A percentile compares a stretch with the other conserved stretches of the same genome.
Evolutionary conservation across 495 filamentous ascomycete species (phyloP).

Genomic region (Aspergillus indologenus): DNA sequence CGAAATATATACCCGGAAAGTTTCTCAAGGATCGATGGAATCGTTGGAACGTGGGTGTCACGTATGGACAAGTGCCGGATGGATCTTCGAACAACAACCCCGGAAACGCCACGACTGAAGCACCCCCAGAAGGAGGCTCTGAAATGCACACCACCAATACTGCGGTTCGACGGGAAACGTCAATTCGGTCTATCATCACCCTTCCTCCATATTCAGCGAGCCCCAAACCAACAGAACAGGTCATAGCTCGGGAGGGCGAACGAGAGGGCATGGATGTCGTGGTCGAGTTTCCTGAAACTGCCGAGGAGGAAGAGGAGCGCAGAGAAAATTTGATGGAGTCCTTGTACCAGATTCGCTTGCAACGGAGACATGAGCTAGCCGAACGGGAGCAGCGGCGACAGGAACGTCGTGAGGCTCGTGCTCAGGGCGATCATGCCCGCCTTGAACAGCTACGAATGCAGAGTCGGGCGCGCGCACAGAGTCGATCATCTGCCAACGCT

Average conservation of each 20-base stretch:
- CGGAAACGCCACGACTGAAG: constrained; percentile 26
- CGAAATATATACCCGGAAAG: constrained; percentile 56
- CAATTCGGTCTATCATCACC: constrained; percentile 87
- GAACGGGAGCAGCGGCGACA: constrained; percentile 73
- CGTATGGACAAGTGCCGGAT: constrained; percentile 39
- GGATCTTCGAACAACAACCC: constrained; percentile 26
- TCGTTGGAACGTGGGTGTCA: constrained; percentile 51
- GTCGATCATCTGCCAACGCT: constrained; percentile 29
- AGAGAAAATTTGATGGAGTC: constrained; percentile 93
- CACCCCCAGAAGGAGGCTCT: constrained; percentile 19
- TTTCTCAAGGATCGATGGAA: constrained; percentile 60
- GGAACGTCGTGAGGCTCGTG: constrained; percentile 64
- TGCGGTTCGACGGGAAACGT: constrained; percentile 74
- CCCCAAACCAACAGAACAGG: constrained; percentile 70
- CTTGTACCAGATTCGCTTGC: constrained; percentile 82
- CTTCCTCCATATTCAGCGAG: constrained; percentile 74
- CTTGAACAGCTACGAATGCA: constrained; percentile 56
- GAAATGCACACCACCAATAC: constrained; percentile 34
- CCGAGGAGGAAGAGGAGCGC: constrained; percentile 69
- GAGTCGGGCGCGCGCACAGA: constrained; percentile 31
- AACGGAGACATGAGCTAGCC: constrained; percentile 69
- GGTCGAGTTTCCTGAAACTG: constrained; percentile 74
- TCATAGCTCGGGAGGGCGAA: constrained; percentile 90
- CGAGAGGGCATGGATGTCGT: constrained; percentile 89
- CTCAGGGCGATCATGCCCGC: constrained; percentile 60